Percentiles rank a stretch among this genome's conserved stretches.
These are phyloP conservation scores for Mycena metata DNA, from an alignment of 768 basidiomycete species.

Conservation along the genomic window DNA sequence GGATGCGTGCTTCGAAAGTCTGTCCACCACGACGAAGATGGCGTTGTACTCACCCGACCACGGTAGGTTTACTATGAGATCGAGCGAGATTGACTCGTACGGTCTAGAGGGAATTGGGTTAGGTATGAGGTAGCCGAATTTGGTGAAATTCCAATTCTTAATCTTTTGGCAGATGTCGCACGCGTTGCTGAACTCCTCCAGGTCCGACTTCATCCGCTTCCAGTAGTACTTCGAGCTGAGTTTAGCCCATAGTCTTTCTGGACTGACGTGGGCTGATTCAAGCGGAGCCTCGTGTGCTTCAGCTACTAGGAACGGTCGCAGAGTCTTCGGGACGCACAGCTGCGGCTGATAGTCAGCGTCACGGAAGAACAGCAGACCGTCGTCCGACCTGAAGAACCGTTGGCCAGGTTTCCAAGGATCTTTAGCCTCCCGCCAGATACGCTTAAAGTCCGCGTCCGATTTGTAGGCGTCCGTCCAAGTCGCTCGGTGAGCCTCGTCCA, in stretches of 20 bases:
- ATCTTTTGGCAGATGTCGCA: constrained; percentile 12
- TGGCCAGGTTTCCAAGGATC: constrained; percentile 19
- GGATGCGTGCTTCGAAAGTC: constrained; percentile 16
- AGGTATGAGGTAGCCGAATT: constrained; percentile 36
- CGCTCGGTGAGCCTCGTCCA: too few species aligned
- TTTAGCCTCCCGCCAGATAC: too few species aligned
- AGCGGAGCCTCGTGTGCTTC: not conserved
- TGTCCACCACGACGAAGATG: not conserved
- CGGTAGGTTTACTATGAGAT: constrained; percentile 45
- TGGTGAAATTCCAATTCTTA: not conserved
- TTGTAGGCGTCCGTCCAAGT: too few species aligned
- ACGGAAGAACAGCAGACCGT: constrained; percentile 35
- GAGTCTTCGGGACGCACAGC: constrained; percentile 38
- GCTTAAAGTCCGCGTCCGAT: too few species aligned
- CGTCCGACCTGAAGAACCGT: constrained; percentile 29
- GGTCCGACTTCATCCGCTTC: not conserved
- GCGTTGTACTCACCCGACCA: constrained; percentile 29
- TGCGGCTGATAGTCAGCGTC: constrained; percentile 32
- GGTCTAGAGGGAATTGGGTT: constrained; percentile 41
- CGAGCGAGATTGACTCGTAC: constrained; percentile 39
- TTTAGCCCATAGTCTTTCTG: not conserved
- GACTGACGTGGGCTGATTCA: constrained; percentile 16
- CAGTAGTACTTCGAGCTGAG: not conserved
- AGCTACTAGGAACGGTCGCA: not conserved
- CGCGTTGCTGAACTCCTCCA: too few species aligned